Percentiles rank a stretch among this genome's conserved stretches.
Evolutionary conservation across 441 rosid genomes (phyloP).

Genomic region (Biscutella laevigata): DNA sequence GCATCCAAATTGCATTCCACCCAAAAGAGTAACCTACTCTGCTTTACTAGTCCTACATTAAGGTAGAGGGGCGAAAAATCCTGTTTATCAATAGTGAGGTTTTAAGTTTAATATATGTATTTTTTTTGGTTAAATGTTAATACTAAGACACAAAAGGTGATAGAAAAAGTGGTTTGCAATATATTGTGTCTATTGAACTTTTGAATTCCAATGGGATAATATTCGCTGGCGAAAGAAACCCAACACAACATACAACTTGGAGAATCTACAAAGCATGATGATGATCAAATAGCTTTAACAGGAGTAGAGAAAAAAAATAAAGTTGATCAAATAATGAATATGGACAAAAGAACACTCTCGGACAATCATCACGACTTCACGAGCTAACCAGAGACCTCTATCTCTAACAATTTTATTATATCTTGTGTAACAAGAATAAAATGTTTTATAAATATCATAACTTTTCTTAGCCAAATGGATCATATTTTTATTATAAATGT

Average conservation of each 20-base stretch:
- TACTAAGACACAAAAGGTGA: not conserved
- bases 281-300: slow-evolving; percentile 37
- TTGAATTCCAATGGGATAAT: slow-evolving; percentile 13
- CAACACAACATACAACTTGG: slow-evolving; percentile 49
- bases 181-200: slow-evolving; percentile 2
- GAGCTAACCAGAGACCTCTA: slow-evolving; percentile 30
- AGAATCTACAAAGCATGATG: slow-evolving; percentile 39
- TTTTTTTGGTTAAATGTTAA: not conserved
- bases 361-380: slow-evolving; percentile 43
- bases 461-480: not conserved
- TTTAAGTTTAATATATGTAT: not conserved
- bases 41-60: no score
- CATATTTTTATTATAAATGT: no score
- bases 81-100: no score
- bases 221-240: slow-evolving; percentile 34
- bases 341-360: slow-evolving; percentile 34
- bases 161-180: not conserved
- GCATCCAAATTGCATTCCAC: no score
- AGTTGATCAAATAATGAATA: slow-evolving; percentile 29
- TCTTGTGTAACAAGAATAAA: slow-evolving; percentile 7
- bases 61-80: no score
- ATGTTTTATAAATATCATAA: not conserved
- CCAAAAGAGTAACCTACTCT: no score
- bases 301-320: slow-evolving; percentile 22
- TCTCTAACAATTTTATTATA: slow-evolving; percentile 25